Percentiles rank a stretch among this genome's conserved stretches.
These are phyloP conservation scores for Saccharomycopsis crataegensis DNA, from an alignment of 1,139 yeast species.

Conservation along the genomic window DNA sequence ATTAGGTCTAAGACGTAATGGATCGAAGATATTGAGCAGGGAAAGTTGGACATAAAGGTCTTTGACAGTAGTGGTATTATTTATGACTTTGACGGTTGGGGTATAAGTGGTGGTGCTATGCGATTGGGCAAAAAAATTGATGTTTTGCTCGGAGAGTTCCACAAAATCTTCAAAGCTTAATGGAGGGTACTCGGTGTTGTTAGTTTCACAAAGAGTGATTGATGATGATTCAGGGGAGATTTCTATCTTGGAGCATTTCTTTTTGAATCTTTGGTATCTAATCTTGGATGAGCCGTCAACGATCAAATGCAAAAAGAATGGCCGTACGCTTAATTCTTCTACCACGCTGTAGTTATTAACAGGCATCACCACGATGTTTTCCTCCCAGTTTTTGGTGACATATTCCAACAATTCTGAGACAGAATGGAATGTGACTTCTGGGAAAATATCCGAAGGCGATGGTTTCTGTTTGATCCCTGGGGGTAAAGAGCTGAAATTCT, in stretches of 20 bases:
- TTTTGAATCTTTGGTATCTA: slow-evolving; percentile 43
- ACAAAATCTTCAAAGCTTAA: slow-evolving; percentile 37
- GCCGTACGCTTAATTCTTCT: slow-evolving; percentile 55
- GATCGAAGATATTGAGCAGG: slow-evolving; percentile 47
- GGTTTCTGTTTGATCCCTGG: neutral
- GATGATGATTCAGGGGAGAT: neutral
- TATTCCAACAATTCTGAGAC: slow-evolving; percentile 47
- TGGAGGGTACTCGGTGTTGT: neutral
- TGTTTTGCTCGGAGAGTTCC: slow-evolving; percentile 34
- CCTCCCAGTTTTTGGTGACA: slow-evolving; percentile 66
- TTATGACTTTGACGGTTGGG: slow-evolving; percentile 56
- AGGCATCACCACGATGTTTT: slow-evolving; percentile 53
- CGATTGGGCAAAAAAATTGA: slow-evolving; percentile 29
- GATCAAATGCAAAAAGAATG: slow-evolving; percentile 77
- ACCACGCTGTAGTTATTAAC: slow-evolving; percentile 39
- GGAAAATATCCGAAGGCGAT: slow-evolving; percentile 18
- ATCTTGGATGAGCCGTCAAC: slow-evolving; percentile 65
- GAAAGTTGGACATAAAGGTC: slow-evolving; percentile 46
- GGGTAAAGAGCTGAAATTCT: neutral
- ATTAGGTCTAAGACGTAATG: slow-evolving; percentile 70
- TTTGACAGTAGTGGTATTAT: slow-evolving; percentile 43
- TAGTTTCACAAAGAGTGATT: neutral
- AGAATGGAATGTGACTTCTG: slow-evolving; percentile 28
- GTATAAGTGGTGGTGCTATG: slow-evolving; percentile 31
- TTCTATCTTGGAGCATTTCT: slow-evolving; percentile 22